Percentiles rank a stretch among this genome's conserved stretches.
phyloP scores from a whole-genome alignment of 495 filamentous ascomycete genomes.

The Xylaria grammica region DNA sequence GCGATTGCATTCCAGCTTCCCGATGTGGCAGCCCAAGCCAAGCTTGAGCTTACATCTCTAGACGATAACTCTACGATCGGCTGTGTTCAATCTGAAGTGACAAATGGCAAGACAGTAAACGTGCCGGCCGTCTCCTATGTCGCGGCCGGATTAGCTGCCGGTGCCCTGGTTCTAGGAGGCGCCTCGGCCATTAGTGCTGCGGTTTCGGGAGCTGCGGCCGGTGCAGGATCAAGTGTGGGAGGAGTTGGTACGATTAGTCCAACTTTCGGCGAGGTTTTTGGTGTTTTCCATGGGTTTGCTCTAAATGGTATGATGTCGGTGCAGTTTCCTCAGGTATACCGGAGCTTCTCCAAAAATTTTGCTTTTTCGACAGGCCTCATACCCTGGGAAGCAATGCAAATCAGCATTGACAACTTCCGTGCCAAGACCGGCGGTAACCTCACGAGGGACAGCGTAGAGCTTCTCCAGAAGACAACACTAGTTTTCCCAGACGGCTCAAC shows the following conservation, averaged over 20 bases:
- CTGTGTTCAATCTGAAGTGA: conserved; percentile 80
- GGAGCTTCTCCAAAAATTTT: conserved; percentile 90
- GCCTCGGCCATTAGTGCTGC: conserved; percentile 71
- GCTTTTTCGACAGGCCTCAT: conserved; percentile 88
- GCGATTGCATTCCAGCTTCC: conserved; percentile 90
- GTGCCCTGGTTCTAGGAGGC: conserved; percentile 76
- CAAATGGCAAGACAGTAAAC: conserved; percentile 82
- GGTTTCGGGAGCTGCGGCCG: conserved; percentile 48
- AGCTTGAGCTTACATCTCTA: conserved; percentile 70
- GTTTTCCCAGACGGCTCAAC: conserved; percentile 61
- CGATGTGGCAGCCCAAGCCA: conserved; percentile 87
- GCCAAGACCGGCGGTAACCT: conserved; percentile 82
- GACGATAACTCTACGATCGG: conserved; percentile 68
- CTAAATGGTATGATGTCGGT: conserved; percentile 96
- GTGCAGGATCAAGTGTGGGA: conserved; percentile 39
- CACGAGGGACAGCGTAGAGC: conserved; percentile 75
- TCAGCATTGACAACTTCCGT: conserved; percentile 85
- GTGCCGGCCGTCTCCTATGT: conserved; percentile 81
- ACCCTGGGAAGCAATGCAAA: conserved; percentile 79
- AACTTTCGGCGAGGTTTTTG: conserved; percentile 83
- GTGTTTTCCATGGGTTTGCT: conserved; percentile 91
- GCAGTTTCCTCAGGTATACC: conserved; percentile 83
- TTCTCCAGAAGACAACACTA: conserved; percentile 73
- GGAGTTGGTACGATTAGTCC: conserved; percentile 77
- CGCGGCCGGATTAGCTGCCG: conserved; percentile 86